Conservation (phyloP, 2,329 filamentous ascomycete genomes). For the Hymenoscyphus repandus region DNA sequence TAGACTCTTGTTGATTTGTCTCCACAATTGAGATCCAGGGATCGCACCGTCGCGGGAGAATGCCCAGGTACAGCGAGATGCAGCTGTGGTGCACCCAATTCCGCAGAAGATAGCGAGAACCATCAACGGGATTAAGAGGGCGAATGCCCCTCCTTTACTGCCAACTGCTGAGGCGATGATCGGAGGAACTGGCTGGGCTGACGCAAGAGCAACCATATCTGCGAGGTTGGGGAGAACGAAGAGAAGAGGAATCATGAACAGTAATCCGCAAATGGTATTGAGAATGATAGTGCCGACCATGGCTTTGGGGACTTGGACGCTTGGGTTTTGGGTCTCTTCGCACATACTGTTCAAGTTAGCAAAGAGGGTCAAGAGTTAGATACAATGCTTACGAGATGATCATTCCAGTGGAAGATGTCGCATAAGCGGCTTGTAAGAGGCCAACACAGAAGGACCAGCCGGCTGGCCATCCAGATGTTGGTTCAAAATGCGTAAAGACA, state of each 20-base stretch:
- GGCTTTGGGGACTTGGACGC: slow-evolving; percentile 65
- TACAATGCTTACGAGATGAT: slow-evolving; percentile 61
- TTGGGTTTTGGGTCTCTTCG: slow-evolving; percentile 63
- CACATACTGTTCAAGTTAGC: slow-evolving; percentile 39
- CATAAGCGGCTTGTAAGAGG: slow-evolving; percentile 67
- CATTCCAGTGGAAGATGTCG: slow-evolving; percentile 73
- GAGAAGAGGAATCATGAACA: slow-evolving; percentile 64
- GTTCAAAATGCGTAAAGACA: slow-evolving; percentile 65
- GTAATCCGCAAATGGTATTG: slow-evolving; percentile 60
- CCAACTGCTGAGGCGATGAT: slow-evolving; percentile 46
- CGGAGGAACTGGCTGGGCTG: slow-evolving; percentile 57
- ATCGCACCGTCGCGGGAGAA: slow-evolving; percentile 68
- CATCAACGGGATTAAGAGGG: slow-evolving; percentile 57
- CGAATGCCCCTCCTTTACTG: slow-evolving; percentile 55
- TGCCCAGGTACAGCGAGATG: slow-evolving; percentile 63
- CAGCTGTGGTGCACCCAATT: slow-evolving; percentile 63
- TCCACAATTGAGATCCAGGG: slow-evolving; percentile 57
- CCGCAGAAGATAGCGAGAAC: slow-evolving; percentile 63
- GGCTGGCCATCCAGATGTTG: slow-evolving; percentile 61
- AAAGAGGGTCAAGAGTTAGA: slow-evolving; percentile 20
- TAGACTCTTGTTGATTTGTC: slow-evolving; percentile 53
- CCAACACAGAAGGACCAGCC: slow-evolving; percentile 73
- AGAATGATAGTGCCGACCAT: slow-evolving; percentile 64
- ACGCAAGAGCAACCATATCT: slow-evolving; percentile 46
- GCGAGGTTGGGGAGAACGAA: slow-evolving; percentile 63